Evolutionary conservation across 306 rosid genomes (phyloP), one percentile per base, ranked within the genome.

Genomic region (Fragaria nilgerrensis): DNA sequence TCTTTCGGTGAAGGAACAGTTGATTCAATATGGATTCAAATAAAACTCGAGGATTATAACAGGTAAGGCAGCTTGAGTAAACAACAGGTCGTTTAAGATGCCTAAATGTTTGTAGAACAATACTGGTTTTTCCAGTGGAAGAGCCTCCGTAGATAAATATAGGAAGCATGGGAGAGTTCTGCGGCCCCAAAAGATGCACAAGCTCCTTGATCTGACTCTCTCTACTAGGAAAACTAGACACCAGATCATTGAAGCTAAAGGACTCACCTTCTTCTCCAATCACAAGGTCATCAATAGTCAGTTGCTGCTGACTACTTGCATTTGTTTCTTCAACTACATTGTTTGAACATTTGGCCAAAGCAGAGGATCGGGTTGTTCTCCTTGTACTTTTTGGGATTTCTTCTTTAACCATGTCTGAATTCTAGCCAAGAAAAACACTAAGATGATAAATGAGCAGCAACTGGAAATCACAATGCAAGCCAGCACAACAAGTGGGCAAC

Each of bases 51-150:
- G 89, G 95, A 82, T 68, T 88, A 69, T 95, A 89, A 83, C 97
- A 92, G 7, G 92, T 86, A 78, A 85, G 91, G 77, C 92, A 95
- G 77, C 99, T 90, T 67, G 97, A 83, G 83, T 95, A 95, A 78
- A 90, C 91, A 61, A 95, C 74, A 47, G 98, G 96, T 58, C 92
- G 82, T 67, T 92, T 89, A 64, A 95, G 92, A 85, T 92, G 94
- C 79, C 85, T 77, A 75, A 92, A 90, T 64, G 87, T 75, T 81
- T 87, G 91, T 56, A 90, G 90, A 74, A 85, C 58, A 44, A 88
- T 78, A 70, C 92, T 92, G n/a, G 91, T 90, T 90, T 95, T 95
- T 50, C 98, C 97, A 0, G 93, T 78, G 75, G 96, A 92, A 71
- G 86, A 17, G 41, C 92, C 92, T 76, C 99, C 97, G 77, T 95